phyloP scores from a whole-genome alignment of 805 yeast species.

The Ogataea paradorogensis region DNA sequence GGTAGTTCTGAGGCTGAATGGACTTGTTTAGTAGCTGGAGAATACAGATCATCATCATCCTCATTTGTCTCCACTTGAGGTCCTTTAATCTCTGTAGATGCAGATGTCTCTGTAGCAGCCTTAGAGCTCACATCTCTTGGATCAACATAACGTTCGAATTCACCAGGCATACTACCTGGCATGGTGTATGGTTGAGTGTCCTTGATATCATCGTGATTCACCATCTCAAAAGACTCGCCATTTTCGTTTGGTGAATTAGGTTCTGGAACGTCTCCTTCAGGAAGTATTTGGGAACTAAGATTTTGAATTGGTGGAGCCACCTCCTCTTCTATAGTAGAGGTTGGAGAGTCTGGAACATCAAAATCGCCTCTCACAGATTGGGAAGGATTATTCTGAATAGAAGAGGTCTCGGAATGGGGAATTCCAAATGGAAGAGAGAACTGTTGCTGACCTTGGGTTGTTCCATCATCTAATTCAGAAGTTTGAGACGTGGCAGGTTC shows the following conservation, averaged over 20 bases:
- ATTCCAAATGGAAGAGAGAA: conserved; percentile 44
- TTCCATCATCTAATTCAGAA: conserved; percentile 39
- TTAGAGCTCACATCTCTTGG: conserved; percentile 4
- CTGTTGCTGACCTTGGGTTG: conserved; percentile 22
- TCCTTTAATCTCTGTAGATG: not conserved
- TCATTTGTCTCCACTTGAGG: not conserved
- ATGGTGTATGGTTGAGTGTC: conserved; percentile 7
- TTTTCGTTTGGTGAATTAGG: conserved; percentile 19
- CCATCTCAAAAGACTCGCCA: conserved; percentile 53
- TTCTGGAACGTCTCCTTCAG: conserved; percentile 23
- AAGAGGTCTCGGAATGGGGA: conserved; percentile 82
- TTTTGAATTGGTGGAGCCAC: conserved; percentile 27
- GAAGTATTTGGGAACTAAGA: conserved; percentile 30
- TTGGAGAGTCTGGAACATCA: conserved; percentile 41
- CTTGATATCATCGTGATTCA: conserved; percentile 44
- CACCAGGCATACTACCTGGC: conserved; percentile 19
- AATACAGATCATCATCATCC: conserved; percentile 13
- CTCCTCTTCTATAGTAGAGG: conserved; percentile 33
- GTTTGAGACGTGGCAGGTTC: conserved; percentile 46
- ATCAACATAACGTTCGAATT: conserved; percentile 8
- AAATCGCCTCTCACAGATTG: conserved; percentile 81
- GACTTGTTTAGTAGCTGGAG: conserved; percentile 12
- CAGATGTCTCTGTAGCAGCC: conserved; percentile 4
- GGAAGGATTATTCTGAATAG: conserved; percentile 90
- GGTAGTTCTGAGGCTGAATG: not conserved